Conservation (phyloP, 441 rosid species). For the Populus hybrid region DNA sequence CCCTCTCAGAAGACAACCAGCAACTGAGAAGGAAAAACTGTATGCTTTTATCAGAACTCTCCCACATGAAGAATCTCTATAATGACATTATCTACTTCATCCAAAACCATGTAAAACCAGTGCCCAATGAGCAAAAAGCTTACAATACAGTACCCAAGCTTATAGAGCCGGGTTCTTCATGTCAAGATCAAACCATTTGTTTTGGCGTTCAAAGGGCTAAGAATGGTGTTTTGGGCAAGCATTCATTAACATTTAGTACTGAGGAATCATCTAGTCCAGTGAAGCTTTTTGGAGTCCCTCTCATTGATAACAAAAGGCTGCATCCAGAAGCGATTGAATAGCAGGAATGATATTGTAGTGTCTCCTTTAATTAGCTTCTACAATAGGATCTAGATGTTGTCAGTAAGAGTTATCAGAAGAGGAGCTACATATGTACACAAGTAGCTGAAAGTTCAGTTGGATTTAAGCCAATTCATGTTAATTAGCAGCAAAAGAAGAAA, state of each 20-base stretch:
- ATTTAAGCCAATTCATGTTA: slow-evolving; percentile 4
- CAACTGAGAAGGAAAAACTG: slow-evolving; percentile 63
- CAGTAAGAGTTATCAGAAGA: background rate
- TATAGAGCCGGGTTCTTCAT: slow-evolving; percentile 29
- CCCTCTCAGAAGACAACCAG: slow-evolving; percentile 71
- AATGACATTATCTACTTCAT: slow-evolving; percentile 82
- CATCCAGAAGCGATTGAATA: slow-evolving; percentile 36
- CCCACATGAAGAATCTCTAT: slow-evolving; percentile 79
- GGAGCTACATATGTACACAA: background rate
- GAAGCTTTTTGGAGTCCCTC: slow-evolving; percentile 54
- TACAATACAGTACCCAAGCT: slow-evolving; percentile 20
- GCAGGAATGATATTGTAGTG: slow-evolving; percentile 8
- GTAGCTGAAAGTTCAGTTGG: slow-evolving; percentile 1
- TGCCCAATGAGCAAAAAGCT: slow-evolving; percentile 31
- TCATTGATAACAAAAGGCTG: slow-evolving; percentile 47
- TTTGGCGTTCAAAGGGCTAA: background rate
- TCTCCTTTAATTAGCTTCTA: background rate
- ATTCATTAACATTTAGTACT: slow-evolving; percentile 10
- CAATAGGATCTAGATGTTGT: background rate
- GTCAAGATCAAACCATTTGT: slow-evolving; percentile 10
- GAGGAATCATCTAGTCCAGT: slow-evolving; percentile 26
- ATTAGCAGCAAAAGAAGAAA: background rate
- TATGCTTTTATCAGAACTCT: slow-evolving; percentile 70
- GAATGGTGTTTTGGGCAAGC: background rate
- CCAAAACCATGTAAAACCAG: slow-evolving; percentile 74